phyloP scores from a whole-genome alignment of 805 yeast species.

The Nakazawaea molendinolei region DNA sequence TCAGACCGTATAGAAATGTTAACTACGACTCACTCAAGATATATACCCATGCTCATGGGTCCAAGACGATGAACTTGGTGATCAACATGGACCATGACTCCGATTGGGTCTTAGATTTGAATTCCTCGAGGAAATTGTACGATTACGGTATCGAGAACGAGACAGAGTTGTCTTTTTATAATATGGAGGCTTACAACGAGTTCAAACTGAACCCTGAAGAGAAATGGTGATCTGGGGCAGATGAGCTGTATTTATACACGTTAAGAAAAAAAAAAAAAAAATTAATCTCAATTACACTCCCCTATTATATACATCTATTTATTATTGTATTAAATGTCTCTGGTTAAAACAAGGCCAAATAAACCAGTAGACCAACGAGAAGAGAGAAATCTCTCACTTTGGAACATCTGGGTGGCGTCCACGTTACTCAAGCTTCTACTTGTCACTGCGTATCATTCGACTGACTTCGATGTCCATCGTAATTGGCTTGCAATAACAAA shows the following conservation, averaged over 20 bases:
- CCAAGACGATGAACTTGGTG: constrained; percentile 88
- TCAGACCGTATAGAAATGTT: constrained; percentile 78
- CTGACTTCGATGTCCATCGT: constrained; percentile 96
- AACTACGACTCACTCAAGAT: constrained; percentile 71
- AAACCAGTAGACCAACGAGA: not conserved
- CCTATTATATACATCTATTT: too few species aligned
- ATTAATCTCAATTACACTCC: too few species aligned
- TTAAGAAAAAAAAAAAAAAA: too few species aligned
- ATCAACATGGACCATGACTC: constrained; percentile 82
- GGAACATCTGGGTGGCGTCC: constrained; percentile 64
- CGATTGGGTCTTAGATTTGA: constrained; percentile 56
- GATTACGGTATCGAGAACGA: constrained; percentile 72
- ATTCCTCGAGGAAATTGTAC: constrained; percentile 33
- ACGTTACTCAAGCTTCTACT: constrained; percentile 52
- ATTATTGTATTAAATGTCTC: too few species aligned
- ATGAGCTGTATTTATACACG: too few species aligned
- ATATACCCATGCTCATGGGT: constrained; percentile 91
- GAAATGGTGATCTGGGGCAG: constrained; percentile 70
- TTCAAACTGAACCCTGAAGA: constrained; percentile 83
- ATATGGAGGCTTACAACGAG: constrained; percentile 53
- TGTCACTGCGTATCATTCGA: constrained; percentile 82
- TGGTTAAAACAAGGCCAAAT: not conserved
- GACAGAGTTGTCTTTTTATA: constrained; percentile 85
- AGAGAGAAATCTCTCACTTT: constrained; percentile 38
- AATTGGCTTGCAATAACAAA: constrained; percentile 94